Evolutionary conservation across 441 rosid species (phyloP).

Genomic region (Kokia cookei): DNA sequence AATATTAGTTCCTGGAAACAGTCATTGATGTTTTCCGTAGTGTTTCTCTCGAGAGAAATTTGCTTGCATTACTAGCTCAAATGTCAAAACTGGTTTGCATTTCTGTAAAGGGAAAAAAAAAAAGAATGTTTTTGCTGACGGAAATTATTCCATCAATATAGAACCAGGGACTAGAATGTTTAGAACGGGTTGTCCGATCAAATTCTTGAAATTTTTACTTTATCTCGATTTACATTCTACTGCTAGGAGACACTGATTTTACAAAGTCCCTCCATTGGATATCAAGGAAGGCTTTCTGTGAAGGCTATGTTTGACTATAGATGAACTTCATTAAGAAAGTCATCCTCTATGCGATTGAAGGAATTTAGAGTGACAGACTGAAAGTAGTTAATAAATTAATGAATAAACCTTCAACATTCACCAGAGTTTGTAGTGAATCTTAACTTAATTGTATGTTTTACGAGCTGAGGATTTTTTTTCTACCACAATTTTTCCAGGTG

Average conservation of each 20-base stretch:
- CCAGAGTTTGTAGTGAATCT: background rate
- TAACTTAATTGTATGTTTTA: background rate
- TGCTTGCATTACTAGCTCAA: background rate
- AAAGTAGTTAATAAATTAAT: background rate
- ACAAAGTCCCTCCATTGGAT: background rate
- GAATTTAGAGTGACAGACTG: background rate
- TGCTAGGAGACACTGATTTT: background rate
- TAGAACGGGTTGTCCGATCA: background rate
- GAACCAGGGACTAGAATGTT: background rate
- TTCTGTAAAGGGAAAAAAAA: background rate
- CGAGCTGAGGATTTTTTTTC: background rate
- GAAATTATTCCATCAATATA: background rate
- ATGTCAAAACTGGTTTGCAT: background rate
- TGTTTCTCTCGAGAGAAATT: background rate
- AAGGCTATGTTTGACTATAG: background rate
- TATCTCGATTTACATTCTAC: background rate
- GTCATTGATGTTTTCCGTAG: background rate
- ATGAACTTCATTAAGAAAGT: background rate
- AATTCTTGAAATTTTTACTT: background rate
- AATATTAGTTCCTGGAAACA: background rate
- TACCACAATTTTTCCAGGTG: constrained; percentile 31
- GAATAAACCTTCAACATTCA: background rate
- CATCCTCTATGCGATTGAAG: background rate
- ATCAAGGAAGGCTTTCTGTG: background rate
- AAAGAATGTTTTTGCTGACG: background rate